Evolutionary conservation across 768 basidiomycete species (phyloP).

Genomic region (Amanita molliuscula): DNA sequence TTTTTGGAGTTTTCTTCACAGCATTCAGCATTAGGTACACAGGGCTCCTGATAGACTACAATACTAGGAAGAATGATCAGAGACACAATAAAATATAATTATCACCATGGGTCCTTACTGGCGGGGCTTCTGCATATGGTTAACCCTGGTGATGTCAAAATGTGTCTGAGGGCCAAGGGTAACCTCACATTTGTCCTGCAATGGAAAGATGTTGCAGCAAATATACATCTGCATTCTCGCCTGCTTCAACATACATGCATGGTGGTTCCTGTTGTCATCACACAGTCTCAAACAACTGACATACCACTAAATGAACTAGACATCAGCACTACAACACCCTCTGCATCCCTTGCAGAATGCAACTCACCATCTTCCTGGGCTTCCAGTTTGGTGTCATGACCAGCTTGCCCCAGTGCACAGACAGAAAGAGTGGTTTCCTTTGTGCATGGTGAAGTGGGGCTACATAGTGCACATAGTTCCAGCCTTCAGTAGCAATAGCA

Average conservation of each 20-base stretch:
- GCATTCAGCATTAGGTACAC: not conserved
- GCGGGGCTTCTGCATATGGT: slow-evolving; percentile 1
- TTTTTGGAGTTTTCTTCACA: not conserved
- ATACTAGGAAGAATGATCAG: not conserved
- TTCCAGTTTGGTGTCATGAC: not conserved
- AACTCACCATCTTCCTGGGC: slow-evolving; percentile 3
- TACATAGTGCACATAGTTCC: slow-evolving; percentile 2
- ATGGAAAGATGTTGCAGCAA: not conserved
- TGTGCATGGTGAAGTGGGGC: not conserved
- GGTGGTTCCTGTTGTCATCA: not conserved
- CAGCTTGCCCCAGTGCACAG: not conserved
- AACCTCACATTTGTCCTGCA: not conserved
- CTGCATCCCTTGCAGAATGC: not conserved
- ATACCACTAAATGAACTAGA: not conserved
- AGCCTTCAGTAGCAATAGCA: slow-evolving; percentile 4
- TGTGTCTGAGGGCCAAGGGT: not conserved
- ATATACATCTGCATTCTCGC: not conserved
- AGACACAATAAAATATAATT: not conserved
- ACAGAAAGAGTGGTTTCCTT: not conserved
- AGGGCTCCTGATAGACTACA: not conserved
- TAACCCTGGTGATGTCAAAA: slow-evolving; percentile 3
- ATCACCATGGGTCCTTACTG: not conserved
- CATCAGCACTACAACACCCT: not conserved
- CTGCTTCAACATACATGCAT: slow-evolving; percentile 2
- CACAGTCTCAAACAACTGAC: not conserved